phyloP scores from a whole-genome alignment of 805 yeast genomes.

The Grigorovia yakushimaensis region DNA sequence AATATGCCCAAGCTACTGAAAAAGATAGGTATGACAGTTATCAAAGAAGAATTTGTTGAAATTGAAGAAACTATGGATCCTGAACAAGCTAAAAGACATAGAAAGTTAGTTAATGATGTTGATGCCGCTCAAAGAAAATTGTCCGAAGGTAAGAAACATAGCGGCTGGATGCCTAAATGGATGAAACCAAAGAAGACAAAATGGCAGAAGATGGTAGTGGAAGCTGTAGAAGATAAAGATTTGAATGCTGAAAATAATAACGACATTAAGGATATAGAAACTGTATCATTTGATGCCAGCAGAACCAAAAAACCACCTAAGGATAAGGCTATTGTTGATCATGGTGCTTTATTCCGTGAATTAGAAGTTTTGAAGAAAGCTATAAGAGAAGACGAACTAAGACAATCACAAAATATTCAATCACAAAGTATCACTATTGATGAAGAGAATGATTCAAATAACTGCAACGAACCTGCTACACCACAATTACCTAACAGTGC shows the following conservation, averaged over 20 bases:
- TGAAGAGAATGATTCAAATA: not conserved
- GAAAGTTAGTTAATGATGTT: conserved; percentile 73
- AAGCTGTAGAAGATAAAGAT: conserved; percentile 22
- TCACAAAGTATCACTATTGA: not conserved
- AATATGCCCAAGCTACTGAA: conserved; percentile 78
- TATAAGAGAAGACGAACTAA: conserved; percentile 13
- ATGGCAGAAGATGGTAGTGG: conserved; percentile 57
- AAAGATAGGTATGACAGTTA: conserved; percentile 64
- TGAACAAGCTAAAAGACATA: conserved; percentile 71
- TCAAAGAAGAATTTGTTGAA: conserved; percentile 86
- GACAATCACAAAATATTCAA: conserved; percentile 1
- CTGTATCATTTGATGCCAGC: not conserved
- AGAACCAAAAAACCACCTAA: conserved; percentile 9
- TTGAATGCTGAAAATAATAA: conserved; percentile 5
- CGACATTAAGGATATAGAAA: conserved; percentile 1
- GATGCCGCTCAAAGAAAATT: conserved; percentile 70
- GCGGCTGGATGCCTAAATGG: conserved; percentile 35
- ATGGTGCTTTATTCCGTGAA: conserved; percentile 24
- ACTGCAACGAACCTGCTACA: not conserved
- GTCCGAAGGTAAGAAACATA: conserved; percentile 32
- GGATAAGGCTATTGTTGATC: conserved; percentile 21
- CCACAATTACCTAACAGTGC: not conserved
- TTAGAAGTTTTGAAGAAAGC: conserved; percentile 17
- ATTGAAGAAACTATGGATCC: conserved; percentile 89
- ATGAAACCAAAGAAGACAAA: conserved; percentile 46